Conservation (phyloP, 1,284 basidiomycete genomes). For the Irpex sp. region DNA sequence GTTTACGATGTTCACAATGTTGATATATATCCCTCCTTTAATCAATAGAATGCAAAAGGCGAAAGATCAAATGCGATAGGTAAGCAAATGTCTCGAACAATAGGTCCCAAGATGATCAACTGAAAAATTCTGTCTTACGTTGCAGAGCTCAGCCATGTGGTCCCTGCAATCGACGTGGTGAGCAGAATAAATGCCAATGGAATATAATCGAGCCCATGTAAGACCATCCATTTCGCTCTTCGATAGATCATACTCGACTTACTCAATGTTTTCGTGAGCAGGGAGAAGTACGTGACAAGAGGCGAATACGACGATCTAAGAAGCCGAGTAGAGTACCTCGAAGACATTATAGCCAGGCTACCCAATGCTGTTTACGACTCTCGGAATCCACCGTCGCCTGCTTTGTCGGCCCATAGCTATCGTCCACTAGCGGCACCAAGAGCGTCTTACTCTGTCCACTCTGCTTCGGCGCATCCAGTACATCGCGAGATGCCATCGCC, state of each 20-base stretch:
- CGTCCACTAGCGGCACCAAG: slow-evolving; percentile 24
- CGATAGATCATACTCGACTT: slow-evolving; percentile 10
- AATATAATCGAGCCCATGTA: slow-evolving; percentile 55
- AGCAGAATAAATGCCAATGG: slow-evolving; percentile 55
- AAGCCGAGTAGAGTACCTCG: slow-evolving; percentile 35
- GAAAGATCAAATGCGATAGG: slow-evolving; percentile 64
- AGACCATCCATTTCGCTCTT: slow-evolving; percentile 21
- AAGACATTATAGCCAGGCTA: slow-evolving; percentile 25
- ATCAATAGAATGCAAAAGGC: slow-evolving; percentile 49
- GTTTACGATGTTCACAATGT: not conserved
- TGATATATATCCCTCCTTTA: slow-evolving; percentile 3
- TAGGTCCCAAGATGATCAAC: slow-evolving; percentile 1
- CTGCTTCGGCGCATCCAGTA: slow-evolving; percentile 8
- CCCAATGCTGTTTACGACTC: slow-evolving; percentile 10
- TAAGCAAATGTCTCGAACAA: slow-evolving; percentile 27
- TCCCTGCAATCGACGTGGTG: slow-evolving; percentile 50
- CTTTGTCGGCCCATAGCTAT: slow-evolving; percentile 21
- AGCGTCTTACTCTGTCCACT: slow-evolving; percentile 18
- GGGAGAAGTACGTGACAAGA: slow-evolving; percentile 55
- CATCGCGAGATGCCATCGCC: slow-evolving; percentile 17
- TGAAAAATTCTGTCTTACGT: slow-evolving; percentile 11
- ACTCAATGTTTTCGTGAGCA: slow-evolving; percentile 21
- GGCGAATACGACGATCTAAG: slow-evolving; percentile 51
- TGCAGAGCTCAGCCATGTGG: slow-evolving; percentile 51
- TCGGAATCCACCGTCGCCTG: slow-evolving; percentile 17